Evolutionary conservation across 306 rosid genomes (phyloP), one percentile per base, ranked within the genome.

Genomic region (Arachis hypogaea): DNA sequence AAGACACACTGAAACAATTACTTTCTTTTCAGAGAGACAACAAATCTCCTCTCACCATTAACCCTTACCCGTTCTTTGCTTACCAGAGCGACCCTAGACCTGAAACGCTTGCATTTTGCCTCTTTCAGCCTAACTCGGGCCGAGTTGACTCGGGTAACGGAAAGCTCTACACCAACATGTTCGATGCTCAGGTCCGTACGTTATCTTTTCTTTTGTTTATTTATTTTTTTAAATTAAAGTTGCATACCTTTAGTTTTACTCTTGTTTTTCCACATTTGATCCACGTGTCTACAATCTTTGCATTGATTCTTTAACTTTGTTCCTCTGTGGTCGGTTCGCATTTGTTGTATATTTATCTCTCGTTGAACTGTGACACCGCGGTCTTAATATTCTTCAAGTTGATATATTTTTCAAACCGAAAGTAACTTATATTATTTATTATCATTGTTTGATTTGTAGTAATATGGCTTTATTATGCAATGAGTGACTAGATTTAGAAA

Each of bases 41-140:
- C 36, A 83, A 80, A 1, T 85, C 97, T 3, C 93, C 95, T 0
- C 83, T 94, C 3, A 70, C 93, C 5, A 76, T 94, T 33, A 94
- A 94, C 44, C 99, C 97, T 9, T 94, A 94, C 81, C 96, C 97
- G 5, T 87, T 85, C 16, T 94, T 94, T 42, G 96, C 96, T 1
- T 94, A 92, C 78, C 87, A 83, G 89, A 87, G 89, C 70, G 95
- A 94, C 73, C 80, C 89, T 63, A 85, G 90, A 44, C 89, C 95
- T 3, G 97, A 94, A 80, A 92, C 96, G 67, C 85, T 94, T 0
- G 88, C 93, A 22, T 94, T 88, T 51, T 94, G 99, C 43, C 38
- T 94, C 65, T 94, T 94, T 76, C 88, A 89, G 33, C 93, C 93
- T 0, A 94, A 92, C 72, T 83, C 96, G 74, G 96, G 99, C 3